Evolutionary conservation across 345 rosid species (phyloP), one percentile per base, ranked within the genome.

Genomic region (Populus deltoides): DNA sequence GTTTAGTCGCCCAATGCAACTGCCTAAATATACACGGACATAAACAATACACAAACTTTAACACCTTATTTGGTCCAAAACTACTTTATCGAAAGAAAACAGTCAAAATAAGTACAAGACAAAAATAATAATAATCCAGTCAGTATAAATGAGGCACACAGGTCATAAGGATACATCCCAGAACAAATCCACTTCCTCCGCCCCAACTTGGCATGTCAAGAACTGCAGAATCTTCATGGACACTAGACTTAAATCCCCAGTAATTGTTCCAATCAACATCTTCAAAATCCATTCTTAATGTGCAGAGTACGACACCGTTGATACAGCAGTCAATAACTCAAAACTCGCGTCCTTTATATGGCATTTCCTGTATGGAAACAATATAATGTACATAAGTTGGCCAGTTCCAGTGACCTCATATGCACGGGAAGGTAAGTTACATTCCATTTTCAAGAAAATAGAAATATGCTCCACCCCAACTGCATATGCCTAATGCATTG

Each of bases 281-380:
- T 22, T 36, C 31, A 49, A 76, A 74, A 69, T 61, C 76, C 78
- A 78, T 81, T 38, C 41, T 38, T 82, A 77, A 74, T 41, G 78
- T 49, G 24, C 77, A 75, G 45, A 74, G 71, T 74, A 63, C 25
- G 13, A 51, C 73, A 69, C 81, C 33, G 61, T 77, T 77, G 68
- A 73, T 79, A 74, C 85, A 63, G 72, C 61, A 51, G 45, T 71
- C 79, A 33, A 61, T 39, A 22, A 39, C 31, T 79, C 87, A 90
- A 80, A 73, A 85, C 5, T 92, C 91, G 35, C 92, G 83, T 81
- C 97, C 90, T 80, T 84, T 92, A 75, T 85, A 89, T 6, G 79
- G 92, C 93, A 90, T 92, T 78, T 89, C 92, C 94, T 92, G 91
- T 43, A 59, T 8, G n/a, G 57, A 66, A 69, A 70, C 31, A 71